A percentile compares a stretch with the other conserved stretches of the same genome.
phyloP scores from a whole-genome alignment of 2,329 filamentous ascomycete genomes.

The Pseudogymnoascus sp. region DNA sequence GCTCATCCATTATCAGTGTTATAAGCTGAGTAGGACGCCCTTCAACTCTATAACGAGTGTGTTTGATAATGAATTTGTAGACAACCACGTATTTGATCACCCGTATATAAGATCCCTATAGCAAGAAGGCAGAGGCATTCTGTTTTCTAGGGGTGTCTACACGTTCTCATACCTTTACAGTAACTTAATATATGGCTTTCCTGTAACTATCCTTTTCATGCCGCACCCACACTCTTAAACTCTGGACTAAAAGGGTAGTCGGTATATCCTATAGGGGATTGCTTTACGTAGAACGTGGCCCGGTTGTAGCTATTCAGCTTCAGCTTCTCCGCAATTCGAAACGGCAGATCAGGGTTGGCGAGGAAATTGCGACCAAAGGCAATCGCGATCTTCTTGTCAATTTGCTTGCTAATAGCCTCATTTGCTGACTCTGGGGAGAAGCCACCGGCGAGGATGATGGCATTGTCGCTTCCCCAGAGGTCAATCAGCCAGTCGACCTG shows the following conservation, averaged over 20 bases:
- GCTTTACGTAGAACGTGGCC: constrained; percentile 33
- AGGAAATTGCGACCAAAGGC: constrained; percentile 42
- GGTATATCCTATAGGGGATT: constrained; percentile 8
- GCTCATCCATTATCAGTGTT: no score
- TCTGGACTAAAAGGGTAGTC: constrained; percentile 11
- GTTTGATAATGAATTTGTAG: no score
- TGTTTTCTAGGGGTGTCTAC: not conserved
- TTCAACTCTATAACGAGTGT: no score
- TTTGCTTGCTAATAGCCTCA: constrained; percentile 25
- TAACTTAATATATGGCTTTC: not conserved
- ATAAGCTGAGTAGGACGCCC: no score
- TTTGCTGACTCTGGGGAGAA: constrained; percentile 28
- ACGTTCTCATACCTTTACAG: not conserved
- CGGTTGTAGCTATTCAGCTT: constrained; percentile 37
- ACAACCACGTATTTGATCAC: no score
- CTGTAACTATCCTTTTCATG: not conserved
- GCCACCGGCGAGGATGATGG: constrained; percentile 42
- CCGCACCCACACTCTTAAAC: not conserved
- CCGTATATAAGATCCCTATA: not conserved
- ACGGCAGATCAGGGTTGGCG: constrained; percentile 40
- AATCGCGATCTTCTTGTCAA: constrained; percentile 34
- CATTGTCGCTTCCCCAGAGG: constrained; percentile 34
- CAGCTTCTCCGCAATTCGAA: constrained; percentile 35
- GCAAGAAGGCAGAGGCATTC: not conserved
- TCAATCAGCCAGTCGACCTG: constrained; percentile 36